These are phyloP conservation scores for Tetracladium marchalianum DNA, from an alignment of 495 filamentous ascomycete genomes.

Conservation along the genomic window DNA sequence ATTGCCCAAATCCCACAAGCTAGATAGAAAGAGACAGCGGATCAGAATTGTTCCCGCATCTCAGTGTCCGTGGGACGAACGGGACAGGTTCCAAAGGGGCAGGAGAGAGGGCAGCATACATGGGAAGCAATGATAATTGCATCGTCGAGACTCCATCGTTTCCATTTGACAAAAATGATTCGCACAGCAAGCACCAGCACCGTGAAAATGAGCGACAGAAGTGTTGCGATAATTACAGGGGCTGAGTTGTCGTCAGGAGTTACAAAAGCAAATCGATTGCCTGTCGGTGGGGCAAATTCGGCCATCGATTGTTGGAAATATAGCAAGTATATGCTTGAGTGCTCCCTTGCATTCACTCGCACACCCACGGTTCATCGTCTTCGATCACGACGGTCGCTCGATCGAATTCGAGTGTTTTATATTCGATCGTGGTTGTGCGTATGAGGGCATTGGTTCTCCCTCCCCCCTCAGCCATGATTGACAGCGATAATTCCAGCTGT, in stretches of 20 bases:
- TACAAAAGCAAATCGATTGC: constrained; percentile 5
- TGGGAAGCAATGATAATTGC: not conserved
- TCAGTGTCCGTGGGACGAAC: too few species aligned
- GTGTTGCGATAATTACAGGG: constrained; percentile 3
- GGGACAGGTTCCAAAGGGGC: too few species aligned
- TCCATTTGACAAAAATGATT: constrained; percentile 5
- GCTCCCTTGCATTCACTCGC: too few species aligned
- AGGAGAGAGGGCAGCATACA: not conserved
- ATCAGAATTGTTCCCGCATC: not conserved
- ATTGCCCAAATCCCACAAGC: constrained; percentile 3
- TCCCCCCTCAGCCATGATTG: too few species aligned
- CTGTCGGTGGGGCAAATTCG: not conserved
- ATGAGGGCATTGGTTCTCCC: too few species aligned
- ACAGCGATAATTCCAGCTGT: too few species aligned
- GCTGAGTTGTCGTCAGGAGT: constrained; percentile 1
- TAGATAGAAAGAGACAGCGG: not conserved
- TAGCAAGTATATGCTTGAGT: too few species aligned
- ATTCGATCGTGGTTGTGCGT: too few species aligned
- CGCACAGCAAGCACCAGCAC: constrained; percentile 2
- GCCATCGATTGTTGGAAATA: too few species aligned
- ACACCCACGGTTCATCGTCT: too few species aligned
- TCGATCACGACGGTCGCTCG: too few species aligned
- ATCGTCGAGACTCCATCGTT: constrained; percentile 2
- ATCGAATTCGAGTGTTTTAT: too few species aligned
- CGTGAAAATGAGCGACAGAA: constrained; percentile 5